phyloP scores from a whole-genome alignment of 306 rosid genomes.

The Trichosanthes truncata region DNA sequence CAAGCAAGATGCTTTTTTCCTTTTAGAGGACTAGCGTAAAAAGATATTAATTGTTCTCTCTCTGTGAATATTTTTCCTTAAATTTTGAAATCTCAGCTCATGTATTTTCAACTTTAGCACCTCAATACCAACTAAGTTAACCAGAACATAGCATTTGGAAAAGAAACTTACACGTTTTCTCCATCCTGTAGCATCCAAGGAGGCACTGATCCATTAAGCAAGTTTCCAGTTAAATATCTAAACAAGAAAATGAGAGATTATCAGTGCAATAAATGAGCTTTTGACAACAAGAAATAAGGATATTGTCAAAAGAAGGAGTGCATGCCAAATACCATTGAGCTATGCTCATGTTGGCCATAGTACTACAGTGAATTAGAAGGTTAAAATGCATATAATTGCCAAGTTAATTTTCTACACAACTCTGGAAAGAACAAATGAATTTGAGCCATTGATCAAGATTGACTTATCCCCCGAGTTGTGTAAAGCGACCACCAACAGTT shows the following conservation, averaged over 20 bases:
- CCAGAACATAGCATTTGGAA: not conserved
- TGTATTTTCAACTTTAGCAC: not conserved
- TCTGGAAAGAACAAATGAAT: not conserved
- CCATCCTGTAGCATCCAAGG: slow-evolving; percentile 16
- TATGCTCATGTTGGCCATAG: too few species aligned
- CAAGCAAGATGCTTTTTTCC: not conserved
- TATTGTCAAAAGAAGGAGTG: too few species aligned
- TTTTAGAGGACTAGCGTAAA: not conserved
- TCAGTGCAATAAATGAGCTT: not conserved
- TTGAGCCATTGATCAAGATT: not conserved
- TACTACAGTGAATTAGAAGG: not conserved
- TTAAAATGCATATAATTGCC: not conserved
- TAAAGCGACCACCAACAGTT: not conserved
- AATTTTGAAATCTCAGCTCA: not conserved
- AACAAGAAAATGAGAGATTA: not conserved
- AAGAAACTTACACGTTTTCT: slow-evolving; percentile 19
- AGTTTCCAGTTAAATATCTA: slow-evolving; percentile 34
- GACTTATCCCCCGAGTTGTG: not conserved
- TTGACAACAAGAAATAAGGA: not conserved
- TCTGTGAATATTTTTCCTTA: not conserved
- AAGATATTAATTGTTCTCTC: not conserved
- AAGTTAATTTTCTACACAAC: not conserved
- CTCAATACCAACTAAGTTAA: not conserved
- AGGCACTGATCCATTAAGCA: slow-evolving; percentile 27
- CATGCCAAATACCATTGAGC: too few species aligned